phyloP scores from a whole-genome alignment of 1,284 basidiomycete genomes.

The Inonotus obliquus region DNA sequence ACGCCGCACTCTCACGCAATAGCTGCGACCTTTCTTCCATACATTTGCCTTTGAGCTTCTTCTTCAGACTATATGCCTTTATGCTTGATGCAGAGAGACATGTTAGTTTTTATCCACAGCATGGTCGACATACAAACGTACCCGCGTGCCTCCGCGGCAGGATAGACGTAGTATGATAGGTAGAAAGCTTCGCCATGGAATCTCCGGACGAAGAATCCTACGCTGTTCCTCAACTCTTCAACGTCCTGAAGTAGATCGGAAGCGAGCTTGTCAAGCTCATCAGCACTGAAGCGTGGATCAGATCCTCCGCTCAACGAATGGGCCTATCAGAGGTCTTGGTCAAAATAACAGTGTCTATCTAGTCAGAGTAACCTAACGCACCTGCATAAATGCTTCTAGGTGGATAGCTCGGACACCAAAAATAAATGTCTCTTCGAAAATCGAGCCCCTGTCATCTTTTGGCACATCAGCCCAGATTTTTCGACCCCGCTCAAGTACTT shows the following conservation, averaged over 20 bases:
- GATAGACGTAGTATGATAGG: constrained; percentile 13
- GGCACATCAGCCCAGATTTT: constrained; percentile 18
- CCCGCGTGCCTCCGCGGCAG: constrained; percentile 12
- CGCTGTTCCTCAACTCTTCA: not conserved
- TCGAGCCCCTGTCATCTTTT: constrained; percentile 18
- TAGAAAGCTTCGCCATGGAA: constrained; percentile 1
- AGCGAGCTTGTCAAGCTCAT: constrained; percentile 10
- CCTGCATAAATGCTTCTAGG: constrained; percentile 17
- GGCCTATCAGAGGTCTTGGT: not conserved
- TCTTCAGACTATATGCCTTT: constrained; percentile 6
- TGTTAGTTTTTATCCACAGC: not conserved
- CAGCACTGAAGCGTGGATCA: constrained; percentile 1
- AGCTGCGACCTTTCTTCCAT: not conserved
- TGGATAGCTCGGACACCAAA: constrained; percentile 19
- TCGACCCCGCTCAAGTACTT: constrained; percentile 20
- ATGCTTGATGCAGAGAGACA: not conserved
- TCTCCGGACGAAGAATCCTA: not conserved
- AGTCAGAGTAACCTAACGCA: too few relatives aligned
- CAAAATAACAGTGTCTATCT: not conserved
- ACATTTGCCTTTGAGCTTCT: constrained; percentile 1
- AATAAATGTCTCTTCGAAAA: constrained; percentile 21
- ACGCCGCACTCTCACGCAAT: constrained; percentile 6
- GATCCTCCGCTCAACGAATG: not conserved
- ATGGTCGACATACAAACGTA: not conserved
- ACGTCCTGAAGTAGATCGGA: constrained; percentile 15